A percentile compares a stretch with the other conserved stretches of the same genome.
These are phyloP conservation scores for Brassica napus DNA, from an alignment of 345 rosid genomes.

Conservation along the genomic window Da-Ae NC_063444.1:9010501-9011000, in stretches of 20 bases:
- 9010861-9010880: too few relatives aligned
- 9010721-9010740: constrained; percentile 11
- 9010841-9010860: neutral
- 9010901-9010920: too few relatives aligned
- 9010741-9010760: constrained; percentile 23
- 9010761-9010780: constrained; percentile 24
- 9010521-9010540: constrained; percentile 10
- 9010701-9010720: neutral
- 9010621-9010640: constrained; percentile 16
- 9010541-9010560: constrained; percentile 9
- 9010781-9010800: constrained; percentile 12
- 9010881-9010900: too few relatives aligned
- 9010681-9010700: neutral
- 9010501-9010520: neutral
- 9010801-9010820: constrained; percentile 6
- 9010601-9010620: constrained; percentile 16
- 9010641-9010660: neutral
- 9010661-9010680: constrained; percentile 21
- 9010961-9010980: too few relatives aligned
- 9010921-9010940: too few relatives aligned
- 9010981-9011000: neutral
- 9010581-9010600: neutral
- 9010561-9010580: constrained; percentile 2
- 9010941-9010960: too few relatives aligned
- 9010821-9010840: neutral